Percentiles rank a stretch among this genome's conserved stretches.
These are phyloP conservation scores for Didymella pomorum DNA, from an alignment of 2,329 filamentous ascomycete genomes.

Conservation along the genomic window DNA sequence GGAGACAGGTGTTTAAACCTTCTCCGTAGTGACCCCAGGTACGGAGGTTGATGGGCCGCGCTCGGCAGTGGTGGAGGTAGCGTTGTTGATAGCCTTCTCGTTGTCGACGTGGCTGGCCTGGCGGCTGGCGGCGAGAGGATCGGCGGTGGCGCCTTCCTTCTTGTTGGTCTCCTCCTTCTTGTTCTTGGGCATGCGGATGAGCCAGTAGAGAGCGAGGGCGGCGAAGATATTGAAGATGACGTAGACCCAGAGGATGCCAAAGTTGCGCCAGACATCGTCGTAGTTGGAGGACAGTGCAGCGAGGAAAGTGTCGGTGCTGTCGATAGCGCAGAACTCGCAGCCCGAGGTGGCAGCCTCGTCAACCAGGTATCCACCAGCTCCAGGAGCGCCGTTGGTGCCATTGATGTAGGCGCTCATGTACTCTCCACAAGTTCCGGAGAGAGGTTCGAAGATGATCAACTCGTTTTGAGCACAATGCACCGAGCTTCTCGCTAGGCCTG, in stretches of 20 bases:
- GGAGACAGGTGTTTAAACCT: conserved; percentile 11
- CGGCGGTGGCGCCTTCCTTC: conserved; percentile 8
- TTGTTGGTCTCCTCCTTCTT: conserved; percentile 51
- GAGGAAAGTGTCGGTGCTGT: conserved; percentile 56
- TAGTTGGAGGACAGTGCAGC: conserved; percentile 53
- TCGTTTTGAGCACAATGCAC: conserved; percentile 55
- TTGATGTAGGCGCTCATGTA: conserved; percentile 56
- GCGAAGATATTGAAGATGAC: conserved; percentile 61
- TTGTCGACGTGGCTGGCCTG: conserved; percentile 21
- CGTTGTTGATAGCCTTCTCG: conserved; percentile 22
- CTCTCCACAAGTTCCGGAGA: conserved; percentile 42
- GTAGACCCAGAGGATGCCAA: conserved; percentile 63
- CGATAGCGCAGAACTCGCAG: conserved; percentile 56
- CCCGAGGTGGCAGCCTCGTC: conserved; percentile 52
- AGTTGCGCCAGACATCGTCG: conserved; percentile 60
- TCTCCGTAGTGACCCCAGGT: conserved; percentile 25
- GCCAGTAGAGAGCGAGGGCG: conserved; percentile 63
- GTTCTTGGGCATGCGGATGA: conserved; percentile 61
- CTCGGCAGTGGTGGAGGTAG: conserved; percentile 23
- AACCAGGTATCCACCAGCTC: conserved; percentile 50
- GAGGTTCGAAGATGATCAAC: conserved; percentile 50
- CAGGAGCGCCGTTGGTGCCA: not conserved
- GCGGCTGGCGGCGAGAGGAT: conserved; percentile 16
- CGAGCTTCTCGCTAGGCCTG: conserved; percentile 62
- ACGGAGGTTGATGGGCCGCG: conserved; percentile 21